Evolutionary conservation across 2,329 filamentous ascomycete genomes (phyloP).

Genomic region (Septoria petroselini): DNA sequence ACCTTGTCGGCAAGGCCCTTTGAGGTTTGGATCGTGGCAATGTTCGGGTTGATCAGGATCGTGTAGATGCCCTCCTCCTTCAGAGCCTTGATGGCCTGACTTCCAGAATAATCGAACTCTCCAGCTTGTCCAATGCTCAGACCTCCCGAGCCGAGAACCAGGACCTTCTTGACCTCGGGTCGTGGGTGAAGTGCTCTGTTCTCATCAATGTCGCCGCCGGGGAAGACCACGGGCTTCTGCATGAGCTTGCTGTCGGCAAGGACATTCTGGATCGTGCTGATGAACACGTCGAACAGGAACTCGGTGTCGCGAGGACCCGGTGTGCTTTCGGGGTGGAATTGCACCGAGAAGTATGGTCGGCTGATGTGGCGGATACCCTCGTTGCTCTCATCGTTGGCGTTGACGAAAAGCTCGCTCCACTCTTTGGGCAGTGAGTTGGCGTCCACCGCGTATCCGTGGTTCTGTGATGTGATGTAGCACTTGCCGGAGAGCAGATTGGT

Average conservation of each 20-base stretch:
- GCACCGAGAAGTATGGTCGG: slow-evolving; percentile 96
- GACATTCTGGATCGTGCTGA: slow-evolving; percentile 74
- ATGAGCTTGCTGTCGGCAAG: slow-evolving; percentile 66
- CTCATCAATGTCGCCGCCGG: slow-evolving; percentile 76
- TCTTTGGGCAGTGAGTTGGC: slow-evolving; percentile 67
- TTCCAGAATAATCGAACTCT: slow-evolving; percentile 98
- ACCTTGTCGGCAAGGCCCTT: slow-evolving; percentile 98
- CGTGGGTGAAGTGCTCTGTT: slow-evolving; percentile 73
- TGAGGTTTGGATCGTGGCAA: slow-evolving; percentile 97
- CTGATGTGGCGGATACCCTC: slow-evolving; percentile 88
- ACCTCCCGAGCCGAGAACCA: slow-evolving; percentile 90
- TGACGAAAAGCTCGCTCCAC: slow-evolving; percentile 95
- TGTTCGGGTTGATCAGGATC: slow-evolving; percentile 97
- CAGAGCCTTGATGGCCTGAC: slow-evolving; percentile 95
- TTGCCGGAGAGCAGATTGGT: slow-evolving; percentile 92
- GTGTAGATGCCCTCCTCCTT: slow-evolving; percentile 99
- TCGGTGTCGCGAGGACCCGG: slow-evolving; percentile 94
- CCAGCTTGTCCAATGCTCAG: slow-evolving; percentile 96
- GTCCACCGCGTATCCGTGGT: slow-evolving; percentile 95
- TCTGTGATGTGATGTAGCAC: slow-evolving; percentile 98
- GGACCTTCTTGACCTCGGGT: slow-evolving; percentile 86
- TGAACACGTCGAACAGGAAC: slow-evolving; percentile 95
- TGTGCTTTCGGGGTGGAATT: slow-evolving; percentile 97
- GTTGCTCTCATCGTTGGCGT: slow-evolving; percentile 97
- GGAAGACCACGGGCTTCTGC: slow-evolving; percentile 74